phyloP scores from a whole-genome alignment of 2,329 filamentous ascomycete species.

The Venturiaceae sp. region DNA sequence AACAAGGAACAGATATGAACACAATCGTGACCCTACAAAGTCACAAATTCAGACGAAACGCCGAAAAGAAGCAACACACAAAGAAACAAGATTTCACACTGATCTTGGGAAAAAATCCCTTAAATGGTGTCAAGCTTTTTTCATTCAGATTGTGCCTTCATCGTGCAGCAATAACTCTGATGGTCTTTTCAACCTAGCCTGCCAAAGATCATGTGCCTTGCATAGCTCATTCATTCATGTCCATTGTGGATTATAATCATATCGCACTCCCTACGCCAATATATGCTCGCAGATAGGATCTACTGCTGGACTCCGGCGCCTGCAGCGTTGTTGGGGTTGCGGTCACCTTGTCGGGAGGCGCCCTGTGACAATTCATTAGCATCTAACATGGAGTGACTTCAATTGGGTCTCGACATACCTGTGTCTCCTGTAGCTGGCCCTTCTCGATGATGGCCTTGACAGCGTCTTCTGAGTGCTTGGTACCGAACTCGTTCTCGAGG shows the following conservation, averaged over 20 bases:
- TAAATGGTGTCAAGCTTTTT: no score
- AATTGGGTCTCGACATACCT: slow-evolving; percentile 28
- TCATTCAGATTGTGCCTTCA: background rate
- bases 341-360: slow-evolving; percentile 5
- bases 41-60: no score
- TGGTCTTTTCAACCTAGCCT: background rate
- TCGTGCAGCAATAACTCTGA: background rate
- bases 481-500: slow-evolving; percentile 83
- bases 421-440: slow-evolving; percentile 56
- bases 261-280: background rate
- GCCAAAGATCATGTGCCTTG: background rate
- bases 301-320: background rate
- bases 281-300: background rate
- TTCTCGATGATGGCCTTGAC: slow-evolving; percentile 73
- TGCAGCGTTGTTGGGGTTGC: slow-evolving; percentile 5
- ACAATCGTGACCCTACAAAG: no score
- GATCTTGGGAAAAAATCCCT: no score
- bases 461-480: slow-evolving; percentile 66
- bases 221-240: background rate
- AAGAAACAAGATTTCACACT: background rate
- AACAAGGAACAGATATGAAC: no score
- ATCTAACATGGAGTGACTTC: background rate
- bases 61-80: no score
- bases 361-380: background rate
- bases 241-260: background rate